A percentile compares a stretch with the other conserved stretches of the same genome.
Evolutionary conservation across 306 rosid genomes (phyloP).

Genomic region (Ceratonia siliqua): DNA sequence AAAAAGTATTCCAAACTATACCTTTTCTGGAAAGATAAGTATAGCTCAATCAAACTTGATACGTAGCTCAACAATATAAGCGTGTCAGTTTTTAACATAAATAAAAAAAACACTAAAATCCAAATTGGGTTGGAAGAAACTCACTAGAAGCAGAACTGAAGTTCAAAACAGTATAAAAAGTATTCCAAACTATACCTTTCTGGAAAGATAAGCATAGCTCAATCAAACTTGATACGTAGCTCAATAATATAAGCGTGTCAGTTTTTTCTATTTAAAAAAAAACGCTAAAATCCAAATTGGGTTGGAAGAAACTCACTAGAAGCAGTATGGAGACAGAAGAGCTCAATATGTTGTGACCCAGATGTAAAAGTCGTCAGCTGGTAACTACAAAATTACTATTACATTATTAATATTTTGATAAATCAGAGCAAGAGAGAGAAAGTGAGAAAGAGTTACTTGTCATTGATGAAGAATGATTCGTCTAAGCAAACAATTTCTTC

Average conservation of each 20-base stretch:
- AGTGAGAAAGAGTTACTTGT: conserved; percentile 52
- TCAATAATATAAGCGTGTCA: not conserved
- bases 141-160: conserved; percentile 68
- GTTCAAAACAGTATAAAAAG: not conserved
- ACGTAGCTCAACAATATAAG: not conserved
- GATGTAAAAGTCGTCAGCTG: conserved; percentile 74
- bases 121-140: conserved; percentile 16
- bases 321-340: conserved; percentile 81
- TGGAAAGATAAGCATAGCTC: not conserved
- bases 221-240: not conserved
- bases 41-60: not conserved
- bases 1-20: not conserved
- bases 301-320: conserved; percentile 63
- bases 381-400: conserved; percentile 56
- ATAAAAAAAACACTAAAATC: not conserved
- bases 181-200: not conserved
- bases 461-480: conserved; percentile 68
- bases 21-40: not conserved
- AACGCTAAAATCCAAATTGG: not conserved
- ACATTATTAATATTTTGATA: not conserved
- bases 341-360: conserved; percentile 76
- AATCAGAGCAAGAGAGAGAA: not conserved
- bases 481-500: conserved; percentile 79
- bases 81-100: not conserved
- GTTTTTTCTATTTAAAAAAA: not conserved